Evolutionary conservation across 2,329 filamentous ascomycete species (phyloP), one percentile per base, ranked within the genome.

Genomic region (Phyllosticta ampelicida): DNA sequence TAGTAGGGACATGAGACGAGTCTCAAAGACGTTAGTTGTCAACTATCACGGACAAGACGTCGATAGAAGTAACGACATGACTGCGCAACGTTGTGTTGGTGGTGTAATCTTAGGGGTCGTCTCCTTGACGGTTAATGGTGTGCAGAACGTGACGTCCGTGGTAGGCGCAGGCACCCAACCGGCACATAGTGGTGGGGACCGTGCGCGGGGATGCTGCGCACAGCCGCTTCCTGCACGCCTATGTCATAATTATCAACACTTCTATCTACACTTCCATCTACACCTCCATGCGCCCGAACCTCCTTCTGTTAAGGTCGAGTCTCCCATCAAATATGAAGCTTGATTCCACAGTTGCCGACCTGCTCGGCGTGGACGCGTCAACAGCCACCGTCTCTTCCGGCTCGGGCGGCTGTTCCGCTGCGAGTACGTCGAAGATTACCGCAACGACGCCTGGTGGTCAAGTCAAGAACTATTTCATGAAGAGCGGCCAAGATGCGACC

Each of bases 391-490:
- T 89, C 11, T 73, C 78, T 1, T 74, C 80, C 3, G 80, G 85
- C 61, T 86, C 86, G 59, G 81, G 84, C 1, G 84, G 84, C 49
- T 87, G 87, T 60, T 77, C 74, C 58, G 77, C 74, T 62, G 78
- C 86, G 1, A 84, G 83, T 0, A 88, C 86, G 0, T 85, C 80
- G 59, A 87, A 85, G 67, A 75, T 83, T 51, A 74, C 72, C 4
- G 74, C 73, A 5, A 73, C 69, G 56, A 66, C 74, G 2, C 63
- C 70, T 16, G 73, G 82, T 64, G 82, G 80, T 28, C 73, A 73
- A 50, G 73, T 77, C 1, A 76, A 74, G 62, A 73, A 76, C 19
- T 90, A 80, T 65, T 92, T 91, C 68, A 80, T 91, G 71, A 91
- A 92, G 72, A 88, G 80, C 0, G 85, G 84, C 0, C 72, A 70